These are phyloP conservation scores for Pseudoneurospora amorphoporcata DNA, from an alignment of 495 filamentous ascomycete genomes.

Conservation along the genomic window DNA sequence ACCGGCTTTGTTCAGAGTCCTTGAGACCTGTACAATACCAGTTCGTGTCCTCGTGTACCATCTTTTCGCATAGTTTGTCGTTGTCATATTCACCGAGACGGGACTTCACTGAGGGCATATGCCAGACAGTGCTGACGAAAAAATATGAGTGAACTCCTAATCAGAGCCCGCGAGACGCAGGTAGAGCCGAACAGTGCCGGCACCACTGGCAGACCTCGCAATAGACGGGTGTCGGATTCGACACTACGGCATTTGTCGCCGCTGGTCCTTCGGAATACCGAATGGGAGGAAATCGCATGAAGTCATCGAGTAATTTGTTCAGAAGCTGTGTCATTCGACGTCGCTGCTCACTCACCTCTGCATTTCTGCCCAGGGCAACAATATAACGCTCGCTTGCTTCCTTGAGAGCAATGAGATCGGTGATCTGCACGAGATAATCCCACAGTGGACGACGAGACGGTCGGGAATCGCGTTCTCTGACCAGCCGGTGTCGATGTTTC, in stretches of 20 bases:
- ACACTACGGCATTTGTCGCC: not conserved
- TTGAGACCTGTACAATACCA: no score
- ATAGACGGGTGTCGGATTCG: not conserved
- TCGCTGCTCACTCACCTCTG: not conserved
- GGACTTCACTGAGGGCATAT: not conserved
- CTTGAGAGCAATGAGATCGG: not conserved
- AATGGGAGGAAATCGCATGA: not conserved
- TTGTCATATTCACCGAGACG: no score
- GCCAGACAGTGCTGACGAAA: not conserved
- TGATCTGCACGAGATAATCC: not conserved
- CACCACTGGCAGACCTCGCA: not conserved
- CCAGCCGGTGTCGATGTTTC: not conserved
- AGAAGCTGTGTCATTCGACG: not conserved
- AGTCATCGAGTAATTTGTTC: not conserved
- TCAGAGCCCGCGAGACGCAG: not conserved
- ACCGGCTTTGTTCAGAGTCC: no score
- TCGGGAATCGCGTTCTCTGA: not conserved
- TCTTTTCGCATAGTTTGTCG: no score
- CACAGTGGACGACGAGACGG: not conserved
- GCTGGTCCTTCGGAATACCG: not conserved
- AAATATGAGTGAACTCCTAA: not conserved
- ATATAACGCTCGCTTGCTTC: not conserved
- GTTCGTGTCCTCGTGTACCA: no score
- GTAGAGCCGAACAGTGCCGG: not conserved
- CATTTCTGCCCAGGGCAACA: not conserved